Evolutionary conservation across 805 yeast species (phyloP), one percentile per base, ranked within the genome.

Genomic region (Blastobotrys parvus): DNA sequence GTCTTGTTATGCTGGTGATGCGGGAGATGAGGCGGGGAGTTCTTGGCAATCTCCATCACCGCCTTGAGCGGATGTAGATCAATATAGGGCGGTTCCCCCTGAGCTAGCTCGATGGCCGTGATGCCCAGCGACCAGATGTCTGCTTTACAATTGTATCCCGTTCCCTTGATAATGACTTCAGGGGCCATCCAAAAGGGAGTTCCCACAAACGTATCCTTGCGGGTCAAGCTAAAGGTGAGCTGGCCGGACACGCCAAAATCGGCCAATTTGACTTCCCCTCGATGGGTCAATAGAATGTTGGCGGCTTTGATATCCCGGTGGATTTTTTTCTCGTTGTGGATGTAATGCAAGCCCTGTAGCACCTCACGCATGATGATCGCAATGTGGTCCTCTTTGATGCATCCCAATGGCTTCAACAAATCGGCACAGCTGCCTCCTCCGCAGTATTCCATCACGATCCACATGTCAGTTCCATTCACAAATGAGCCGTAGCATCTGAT

Each of bases 121-220:
- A 92, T 90, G 0, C 98, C 98, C 18, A 88, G 67, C 0, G 96
- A 87, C 98, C 98, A 92, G 42, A 92, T 84, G 58, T 92, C 98
- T 1, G 88, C 95, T 55, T 82, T 84, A 48, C 80, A 83, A 56
- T 84, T 74, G 60, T 92, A 88, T 0, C 92, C 94, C 7, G 64
- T 60, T 37, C 61, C 54, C 56, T 72, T 59, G 3, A 69, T 60
- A 35, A 92, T 82, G n/a, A 90, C 83, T 60, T 92, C 98, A 0
- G 98, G 98, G 0, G 98, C 98, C 97, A 90, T 89, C 97, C 97
- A 89, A 62, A 77, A 86, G 11, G 97, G 96, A 0, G 97, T 88
- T 1, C 97, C 97, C 41, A 88, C 95, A 69, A 89, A 81, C 0
- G 96, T 85, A 43, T 75, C 76, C 49, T 80, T 74, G 47, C 70